Conservation (phyloP, 2,329 filamentous ascomycete species). For the Ophiocordyceps camponoti-floridani region DNA sequence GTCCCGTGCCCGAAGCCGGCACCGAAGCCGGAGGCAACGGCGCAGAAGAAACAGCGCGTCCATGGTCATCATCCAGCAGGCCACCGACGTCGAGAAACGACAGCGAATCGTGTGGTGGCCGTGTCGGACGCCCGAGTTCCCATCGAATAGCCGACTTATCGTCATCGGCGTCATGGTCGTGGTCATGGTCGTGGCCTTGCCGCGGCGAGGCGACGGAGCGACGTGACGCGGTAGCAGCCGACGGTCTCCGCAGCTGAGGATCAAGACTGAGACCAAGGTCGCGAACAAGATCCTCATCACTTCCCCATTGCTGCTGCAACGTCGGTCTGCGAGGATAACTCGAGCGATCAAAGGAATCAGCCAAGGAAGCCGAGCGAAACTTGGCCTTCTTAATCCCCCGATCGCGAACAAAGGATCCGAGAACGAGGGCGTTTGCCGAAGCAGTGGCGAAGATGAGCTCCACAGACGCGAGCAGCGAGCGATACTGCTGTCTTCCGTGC, state of each 20-base stretch:
- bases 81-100: slow-evolving; percentile 80
- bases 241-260: slow-evolving; percentile 26
- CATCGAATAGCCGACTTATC: too few relatives aligned
- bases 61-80: slow-evolving; percentile 33
- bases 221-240: neutral
- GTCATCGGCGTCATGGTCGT: neutral
- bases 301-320: slow-evolving; percentile 57
- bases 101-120: slow-evolving; percentile 22
- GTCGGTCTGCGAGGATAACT: slow-evolving; percentile 24
- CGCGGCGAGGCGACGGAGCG: too few relatives aligned
- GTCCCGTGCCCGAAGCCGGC: neutral
- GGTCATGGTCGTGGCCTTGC: neutral
- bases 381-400: slow-evolving; percentile 78
- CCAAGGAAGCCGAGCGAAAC: slow-evolving; percentile 35
- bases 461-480: slow-evolving; percentile 74
- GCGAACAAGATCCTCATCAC: slow-evolving; percentile 77
- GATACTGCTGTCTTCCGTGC: slow-evolving; percentile 64
- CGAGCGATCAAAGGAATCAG: slow-evolving; percentile 40
- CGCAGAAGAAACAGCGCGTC: neutral
- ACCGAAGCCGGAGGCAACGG: neutral
- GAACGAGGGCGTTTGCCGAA: slow-evolving; percentile 73
- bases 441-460: slow-evolving; percentile 80
- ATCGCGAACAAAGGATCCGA: slow-evolving; percentile 86
- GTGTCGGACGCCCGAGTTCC: too few relatives aligned
- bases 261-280: slow-evolving; percentile 56